Base-by-base conservation (phyloP, 495 filamentous ascomycete species). In the Xylaria flabelliformis region DNA sequence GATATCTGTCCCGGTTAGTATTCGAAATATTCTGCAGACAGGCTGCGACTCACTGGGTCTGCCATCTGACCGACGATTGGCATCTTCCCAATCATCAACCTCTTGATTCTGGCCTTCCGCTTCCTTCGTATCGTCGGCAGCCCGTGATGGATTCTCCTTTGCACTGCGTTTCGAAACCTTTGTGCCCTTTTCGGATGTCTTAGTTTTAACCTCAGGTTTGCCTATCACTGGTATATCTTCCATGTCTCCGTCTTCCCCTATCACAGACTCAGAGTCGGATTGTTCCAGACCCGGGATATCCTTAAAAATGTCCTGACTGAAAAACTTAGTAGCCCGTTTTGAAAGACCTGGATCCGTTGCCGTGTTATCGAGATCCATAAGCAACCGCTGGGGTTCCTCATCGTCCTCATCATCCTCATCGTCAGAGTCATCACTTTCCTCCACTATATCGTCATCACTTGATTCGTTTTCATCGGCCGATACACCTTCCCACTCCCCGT, bases 271-370 rank as follows among this genome's bases (percentile, higher is more conserved):
- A 0, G 80, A 80, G 19, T 77, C 74, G 4, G 76, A 79, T 64
- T 85, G 87, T 36, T 87, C 85, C 29, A 87, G 80, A 4, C 85
- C 91, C 19, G 86, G 89, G 72, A 98, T 89, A 41, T 88, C 91
- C 74, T 94, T 90, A 84, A 99, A 98, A 68, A 98, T 92, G 72
- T 97, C 97, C 76, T 98, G 97, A 72, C 92, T 91, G 77, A 99
- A 99, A 83, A 99, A 99, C 64, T 91, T 83, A 8, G 90, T 85
- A 21, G 96, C 96, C 69, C 92, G 89, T 79, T 92, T 95, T 10
- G 94, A 95, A 10, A 99, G 85, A 6, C 87, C 88, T 34, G 80
- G 75, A 62, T 83, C 84, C 41, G 74, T 81, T 36, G 84, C 77
- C 21, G 79, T 76, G 36, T 80, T 80, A 61, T 89, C 84, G 42